These are phyloP conservation scores for Linum lewisii DNA, from an alignment of 345 rosid species.

Conservation along the genomic window DNA sequence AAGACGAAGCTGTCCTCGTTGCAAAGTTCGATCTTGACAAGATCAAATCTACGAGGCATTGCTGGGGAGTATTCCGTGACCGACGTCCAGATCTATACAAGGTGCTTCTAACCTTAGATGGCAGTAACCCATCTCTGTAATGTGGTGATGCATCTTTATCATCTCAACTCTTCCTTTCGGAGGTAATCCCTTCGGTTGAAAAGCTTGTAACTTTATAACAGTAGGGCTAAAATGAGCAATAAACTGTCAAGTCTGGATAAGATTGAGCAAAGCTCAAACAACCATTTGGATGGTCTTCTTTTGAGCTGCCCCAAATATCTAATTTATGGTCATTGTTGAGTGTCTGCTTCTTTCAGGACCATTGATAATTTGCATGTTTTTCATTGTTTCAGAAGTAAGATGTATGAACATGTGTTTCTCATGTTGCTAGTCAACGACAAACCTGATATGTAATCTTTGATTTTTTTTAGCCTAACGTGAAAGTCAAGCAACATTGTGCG, in stretches of 20 bases:
- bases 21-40: conserved; percentile 69
- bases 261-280: neutral
- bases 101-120: conserved; percentile 88
- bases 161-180: conserved; percentile 1
- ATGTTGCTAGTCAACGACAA: neutral
- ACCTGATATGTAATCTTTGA: neutral
- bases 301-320: neutral
- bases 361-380: too few relatives aligned
- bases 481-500: neutral
- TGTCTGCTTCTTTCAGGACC: neutral
- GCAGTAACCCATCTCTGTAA: conserved; percentile 30
- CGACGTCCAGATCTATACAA: conserved; percentile 77
- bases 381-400: neutral
- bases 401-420: neutral
- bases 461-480: neutral
- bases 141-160: conserved; percentile 2
- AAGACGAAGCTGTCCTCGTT: conserved; percentile 66
- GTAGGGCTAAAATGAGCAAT: too few relatives aligned
- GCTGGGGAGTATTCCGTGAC: conserved; percentile 94
- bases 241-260: too few relatives aligned
- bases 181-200: conserved; percentile 11
- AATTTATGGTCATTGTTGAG: neutral
- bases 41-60: conserved; percentile 60
- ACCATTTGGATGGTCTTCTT: neutral
- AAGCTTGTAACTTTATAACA: neutral